Conservation (phyloP, 2,329 filamentous ascomycete genomes). For the Paecilomyces niveus region DNA sequence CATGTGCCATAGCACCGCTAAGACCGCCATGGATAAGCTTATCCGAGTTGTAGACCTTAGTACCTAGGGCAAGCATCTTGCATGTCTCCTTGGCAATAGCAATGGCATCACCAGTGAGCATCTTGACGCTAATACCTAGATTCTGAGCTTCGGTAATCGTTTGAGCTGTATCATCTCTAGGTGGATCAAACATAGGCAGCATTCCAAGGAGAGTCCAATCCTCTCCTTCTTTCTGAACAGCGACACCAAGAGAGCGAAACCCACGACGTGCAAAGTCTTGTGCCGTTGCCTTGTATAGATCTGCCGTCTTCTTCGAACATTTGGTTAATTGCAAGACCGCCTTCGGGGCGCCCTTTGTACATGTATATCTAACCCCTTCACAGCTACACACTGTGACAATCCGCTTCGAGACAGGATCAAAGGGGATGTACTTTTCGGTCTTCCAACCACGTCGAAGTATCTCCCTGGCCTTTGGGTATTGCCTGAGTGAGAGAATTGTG, state of each 20-base stretch:
- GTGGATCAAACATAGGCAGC: constrained; percentile 75
- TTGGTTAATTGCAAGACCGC: constrained; percentile 63
- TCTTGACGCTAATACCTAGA: constrained; percentile 70
- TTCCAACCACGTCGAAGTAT: constrained; percentile 67
- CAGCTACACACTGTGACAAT: constrained; percentile 64
- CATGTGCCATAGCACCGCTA: constrained; percentile 64
- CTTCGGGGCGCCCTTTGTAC: constrained; percentile 71
- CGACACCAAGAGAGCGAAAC: constrained; percentile 72
- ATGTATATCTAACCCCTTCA: constrained; percentile 62
- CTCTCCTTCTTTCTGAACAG: constrained; percentile 68
- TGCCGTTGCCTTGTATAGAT: constrained; percentile 63
- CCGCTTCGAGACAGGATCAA: constrained; percentile 74
- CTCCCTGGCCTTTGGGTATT: constrained; percentile 68
- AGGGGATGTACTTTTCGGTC: constrained; percentile 63
- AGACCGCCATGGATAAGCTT: constrained; percentile 70
- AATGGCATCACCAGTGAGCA: constrained; percentile 73
- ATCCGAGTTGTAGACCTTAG: constrained; percentile 74
- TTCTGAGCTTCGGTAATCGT: constrained; percentile 70
- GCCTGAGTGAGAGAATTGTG: constrained; percentile 65
- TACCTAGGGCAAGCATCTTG: constrained; percentile 71
- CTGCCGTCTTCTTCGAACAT: constrained; percentile 57
- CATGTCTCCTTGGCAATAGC: constrained; percentile 76
- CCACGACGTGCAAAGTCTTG: constrained; percentile 70
- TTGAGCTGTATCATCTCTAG: constrained; percentile 70
- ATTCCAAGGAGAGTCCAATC: constrained; percentile 68